Evolutionary conservation across 129 eudicot genomes (phyloP), one percentile per base, ranked within the genome.

Genomic region (Flaveria linearis): DNA sequence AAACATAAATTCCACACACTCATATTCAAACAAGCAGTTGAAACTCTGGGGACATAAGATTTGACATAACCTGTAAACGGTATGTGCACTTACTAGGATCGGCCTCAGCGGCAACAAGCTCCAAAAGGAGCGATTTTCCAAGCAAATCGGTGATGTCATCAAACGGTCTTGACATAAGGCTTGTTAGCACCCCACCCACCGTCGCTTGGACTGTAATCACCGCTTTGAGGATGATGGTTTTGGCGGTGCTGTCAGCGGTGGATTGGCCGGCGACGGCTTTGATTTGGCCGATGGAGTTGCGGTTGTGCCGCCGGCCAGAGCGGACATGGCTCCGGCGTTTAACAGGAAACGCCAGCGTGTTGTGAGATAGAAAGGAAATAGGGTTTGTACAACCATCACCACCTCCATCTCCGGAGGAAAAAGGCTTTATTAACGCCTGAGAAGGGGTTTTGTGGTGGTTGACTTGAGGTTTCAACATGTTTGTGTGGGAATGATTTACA

Each of bases 61-160:
- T 5, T 36, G 7, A 36, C 41, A 36, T 36, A 36, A 36, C 41
- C 7, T 36, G 7, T 36, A 36, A 36, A 36, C 7, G 1, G 8
- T 36, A 26, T 72, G 41, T 61, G 12, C 25, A 64, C 90, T 87
- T 82, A 90, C 96, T 66, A 39, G 89, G 84, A 58, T 90, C 82
- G 20, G 88, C 51, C 65, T 90, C 93, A 11, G 93, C 86, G 1
- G 89, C 79, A 51, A 86, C 91, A 13, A 90, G 91, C 85, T 88
- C 91, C 82, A 90, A 20, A 12, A 82, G 87, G 17, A 90, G 77
- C 30, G 89, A 73, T 84, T 76, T 86, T 10, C 96, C 96, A 9
- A 90, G 78, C 52, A 88, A 13, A 82, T 90, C 93, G 23, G 74
- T 17, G 11, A 90, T 47, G 16, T 84, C 85, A 33, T 90, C 91